Conservation (phyloP, 2,329 filamentous ascomycete genomes). For the Venturiaceae sp. region DNA sequence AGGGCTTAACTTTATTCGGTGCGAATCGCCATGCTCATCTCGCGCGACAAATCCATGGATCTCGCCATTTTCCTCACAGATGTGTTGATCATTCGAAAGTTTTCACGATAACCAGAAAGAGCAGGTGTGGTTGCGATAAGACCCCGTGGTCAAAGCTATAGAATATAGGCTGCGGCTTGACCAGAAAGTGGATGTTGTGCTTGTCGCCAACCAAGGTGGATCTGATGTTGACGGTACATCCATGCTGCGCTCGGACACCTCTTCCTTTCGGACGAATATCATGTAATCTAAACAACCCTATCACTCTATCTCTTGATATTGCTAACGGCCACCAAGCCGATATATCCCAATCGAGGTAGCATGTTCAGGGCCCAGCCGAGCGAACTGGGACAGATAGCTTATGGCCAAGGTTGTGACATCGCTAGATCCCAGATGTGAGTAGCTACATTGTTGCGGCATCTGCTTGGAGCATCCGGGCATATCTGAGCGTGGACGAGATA, state of each 20-base stretch:
- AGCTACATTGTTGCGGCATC: background rate
- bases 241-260: background rate
- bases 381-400: background rate
- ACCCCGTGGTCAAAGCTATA: background rate
- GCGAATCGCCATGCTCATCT: background rate
- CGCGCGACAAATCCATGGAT: background rate
- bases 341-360: background rate
- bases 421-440: background rate
- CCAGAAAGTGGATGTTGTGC: background rate
- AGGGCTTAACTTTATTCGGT: background rate
- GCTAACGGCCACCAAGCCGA: background rate
- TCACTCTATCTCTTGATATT: conserved; percentile 2
- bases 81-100: background rate
- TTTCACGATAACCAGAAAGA: background rate
- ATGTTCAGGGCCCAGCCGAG: background rate
- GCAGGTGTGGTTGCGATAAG: background rate
- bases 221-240: background rate
- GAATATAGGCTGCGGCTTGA: background rate
- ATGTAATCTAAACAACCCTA: conserved; percentile 1
- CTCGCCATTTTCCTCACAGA: background rate
- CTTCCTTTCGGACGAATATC: background rate
- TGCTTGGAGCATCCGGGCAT: background rate
- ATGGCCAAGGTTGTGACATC: background rate
- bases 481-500: conserved; percentile 1
- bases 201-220: background rate